Percentiles rank a stretch among this genome's conserved stretches.
phyloP scores from a whole-genome alignment of 768 basidiomycete genomes.

The Hysterangium stoloniferum region DNA sequence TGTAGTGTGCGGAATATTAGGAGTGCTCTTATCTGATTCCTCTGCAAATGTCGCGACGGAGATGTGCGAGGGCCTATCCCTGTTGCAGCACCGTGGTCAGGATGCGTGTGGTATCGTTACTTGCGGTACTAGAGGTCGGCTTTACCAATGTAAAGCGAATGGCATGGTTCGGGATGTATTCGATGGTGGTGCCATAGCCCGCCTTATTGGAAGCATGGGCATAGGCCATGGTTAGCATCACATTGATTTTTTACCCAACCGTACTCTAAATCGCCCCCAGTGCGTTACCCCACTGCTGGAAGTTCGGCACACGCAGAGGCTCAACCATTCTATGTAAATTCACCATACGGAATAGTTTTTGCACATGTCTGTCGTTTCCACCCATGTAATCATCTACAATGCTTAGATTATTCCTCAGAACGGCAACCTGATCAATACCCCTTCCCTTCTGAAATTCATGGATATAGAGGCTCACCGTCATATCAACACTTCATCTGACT shows the following conservation, averaged over 20 bases:
- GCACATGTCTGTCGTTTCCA: constrained; percentile 68
- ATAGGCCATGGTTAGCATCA: constrained; percentile 79
- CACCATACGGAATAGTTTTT: constrained; percentile 98
- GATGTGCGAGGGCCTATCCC: constrained; percentile 90
- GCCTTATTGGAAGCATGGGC: constrained; percentile 90
- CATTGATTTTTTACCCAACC: constrained; percentile 14
- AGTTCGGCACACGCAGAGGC: constrained; percentile 96
- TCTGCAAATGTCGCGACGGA: constrained; percentile 70
- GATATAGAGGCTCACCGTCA: constrained; percentile 95
- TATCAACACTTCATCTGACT: constrained; percentile 98
- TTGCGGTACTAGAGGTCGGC: constrained; percentile 88
- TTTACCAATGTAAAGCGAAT: constrained; percentile 98
- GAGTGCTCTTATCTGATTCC: constrained; percentile 76
- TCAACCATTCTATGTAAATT: constrained; percentile 99
- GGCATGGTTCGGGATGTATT: constrained; percentile 99
- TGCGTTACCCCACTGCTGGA: constrained; percentile 96
- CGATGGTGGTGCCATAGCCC: constrained; percentile 67
- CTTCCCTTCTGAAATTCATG: constrained; percentile 81
- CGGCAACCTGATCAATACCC: constrained; percentile 95
- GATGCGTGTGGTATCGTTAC: constrained; percentile 98
- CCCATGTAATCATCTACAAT: neutral
- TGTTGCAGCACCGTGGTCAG: constrained; percentile 95
- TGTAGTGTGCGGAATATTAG: constrained; percentile 88
- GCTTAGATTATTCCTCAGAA: constrained; percentile 49
- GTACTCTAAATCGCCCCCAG: constrained; percentile 39